Conservation (phyloP, 768 basidiomycete genomes). For the Lactarius quietus region DNA sequence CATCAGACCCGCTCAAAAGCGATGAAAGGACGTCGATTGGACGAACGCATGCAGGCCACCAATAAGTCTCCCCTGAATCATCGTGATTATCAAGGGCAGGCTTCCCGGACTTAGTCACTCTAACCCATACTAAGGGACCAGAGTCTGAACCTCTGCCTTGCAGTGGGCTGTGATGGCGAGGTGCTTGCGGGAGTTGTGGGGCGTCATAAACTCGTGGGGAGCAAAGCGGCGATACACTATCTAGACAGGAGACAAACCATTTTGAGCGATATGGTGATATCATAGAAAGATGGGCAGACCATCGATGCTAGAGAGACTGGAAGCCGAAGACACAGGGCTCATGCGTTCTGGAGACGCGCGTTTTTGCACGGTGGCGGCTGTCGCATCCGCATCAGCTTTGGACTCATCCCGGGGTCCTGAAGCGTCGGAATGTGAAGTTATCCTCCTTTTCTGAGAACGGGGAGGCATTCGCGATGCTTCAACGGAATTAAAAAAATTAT, state of each 20-base stretch:
- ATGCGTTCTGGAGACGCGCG: not conserved
- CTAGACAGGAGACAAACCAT: not conserved
- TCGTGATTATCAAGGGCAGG: constrained; percentile 31
- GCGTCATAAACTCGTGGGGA: constrained; percentile 4
- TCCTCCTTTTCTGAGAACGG: not conserved
- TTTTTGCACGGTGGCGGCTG: not conserved
- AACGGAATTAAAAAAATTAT: not conserved
- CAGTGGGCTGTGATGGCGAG: not conserved
- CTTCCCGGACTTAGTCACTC: constrained; percentile 41
- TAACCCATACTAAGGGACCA: constrained; percentile 38
- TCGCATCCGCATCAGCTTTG: not conserved
- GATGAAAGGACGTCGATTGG: constrained; percentile 17
- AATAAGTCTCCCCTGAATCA: constrained; percentile 36
- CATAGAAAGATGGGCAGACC: constrained; percentile 7
- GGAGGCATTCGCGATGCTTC: constrained; percentile 6
- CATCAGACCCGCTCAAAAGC: not conserved
- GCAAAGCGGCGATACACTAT: not conserved
- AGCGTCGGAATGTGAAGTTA: not conserved
- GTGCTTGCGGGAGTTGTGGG: not conserved
- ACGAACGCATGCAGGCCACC: constrained; percentile 73
- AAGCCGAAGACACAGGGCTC: not conserved
- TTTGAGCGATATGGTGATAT: not conserved
- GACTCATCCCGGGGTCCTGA: not conserved
- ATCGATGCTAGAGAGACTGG: constrained; percentile 6
- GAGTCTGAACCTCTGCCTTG: not conserved